Conservation (phyloP, 2,329 filamentous ascomycete genomes). For the Colletotrichum brevisporum region DNA sequence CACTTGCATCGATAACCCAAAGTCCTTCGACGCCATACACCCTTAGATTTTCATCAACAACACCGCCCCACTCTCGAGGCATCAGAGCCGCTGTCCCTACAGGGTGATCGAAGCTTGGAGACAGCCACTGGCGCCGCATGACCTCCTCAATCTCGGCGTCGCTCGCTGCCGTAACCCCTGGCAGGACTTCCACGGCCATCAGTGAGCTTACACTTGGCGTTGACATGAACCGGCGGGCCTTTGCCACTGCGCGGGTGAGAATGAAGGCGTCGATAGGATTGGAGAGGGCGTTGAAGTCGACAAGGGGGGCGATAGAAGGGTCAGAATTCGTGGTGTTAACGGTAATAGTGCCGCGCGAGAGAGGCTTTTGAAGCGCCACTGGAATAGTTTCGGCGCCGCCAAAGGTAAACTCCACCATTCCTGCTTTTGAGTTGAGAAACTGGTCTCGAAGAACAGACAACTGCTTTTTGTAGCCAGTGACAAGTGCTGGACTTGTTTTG, state of each 20-base stretch:
- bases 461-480: slow-evolving; percentile 40
- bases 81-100: slow-evolving; percentile 52
- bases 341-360: slow-evolving; percentile 43
- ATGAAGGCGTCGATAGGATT: slow-evolving; percentile 44
- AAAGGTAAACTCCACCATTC: slow-evolving; percentile 42
- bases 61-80: slow-evolving; percentile 50
- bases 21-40: slow-evolving; percentile 53
- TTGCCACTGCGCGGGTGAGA: slow-evolving; percentile 36
- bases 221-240: slow-evolving; percentile 43
- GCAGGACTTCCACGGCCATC: slow-evolving; percentile 38
- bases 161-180: slow-evolving; percentile 44
- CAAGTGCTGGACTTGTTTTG: slow-evolving; percentile 36
- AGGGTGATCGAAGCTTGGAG: slow-evolving; percentile 45
- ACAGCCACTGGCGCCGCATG: slow-evolving; percentile 40
- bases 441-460: slow-evolving; percentile 34
- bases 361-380: slow-evolving; percentile 44
- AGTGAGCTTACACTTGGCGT: slow-evolving; percentile 38
- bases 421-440: slow-evolving; percentile 40
- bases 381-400: slow-evolving; percentile 39
- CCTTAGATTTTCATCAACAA: slow-evolving; percentile 50
- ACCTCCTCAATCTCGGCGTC: slow-evolving; percentile 43
- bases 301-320: slow-evolving; percentile 39
- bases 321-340: slow-evolving; percentile 44
- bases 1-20: slow-evolving; percentile 54
- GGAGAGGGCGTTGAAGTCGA: slow-evolving; percentile 44